These are phyloP conservation scores for Gracilariopsis chorda DNA, from an alignment of 23 red algal species.

Conservation along the genomic window DNA sequence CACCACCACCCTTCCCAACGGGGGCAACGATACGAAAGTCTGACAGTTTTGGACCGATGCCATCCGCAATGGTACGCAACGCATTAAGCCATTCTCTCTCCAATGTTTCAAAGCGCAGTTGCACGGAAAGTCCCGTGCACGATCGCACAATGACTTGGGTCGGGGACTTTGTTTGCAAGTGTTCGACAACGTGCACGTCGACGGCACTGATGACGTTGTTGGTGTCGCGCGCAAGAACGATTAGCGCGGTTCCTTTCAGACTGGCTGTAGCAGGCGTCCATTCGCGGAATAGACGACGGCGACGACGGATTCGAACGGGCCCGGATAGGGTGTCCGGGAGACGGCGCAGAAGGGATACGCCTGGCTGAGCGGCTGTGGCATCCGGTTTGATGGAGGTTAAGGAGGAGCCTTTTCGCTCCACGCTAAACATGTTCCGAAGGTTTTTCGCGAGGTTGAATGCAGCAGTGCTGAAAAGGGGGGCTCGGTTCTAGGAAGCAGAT, in stretches of 20 bases:
- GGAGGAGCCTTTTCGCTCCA: background rate
- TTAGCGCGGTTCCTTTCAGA: conserved; percentile 29
- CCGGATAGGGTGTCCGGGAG: conserved; percentile 13
- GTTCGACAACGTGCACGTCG: background rate
- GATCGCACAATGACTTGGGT: background rate
- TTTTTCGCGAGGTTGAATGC: background rate
- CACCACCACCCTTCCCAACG: conserved; percentile 79
- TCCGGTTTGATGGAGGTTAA: background rate
- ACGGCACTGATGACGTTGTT: background rate
- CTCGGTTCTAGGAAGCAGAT: too few species aligned
- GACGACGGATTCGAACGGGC: background rate
- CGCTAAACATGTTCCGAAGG: background rate
- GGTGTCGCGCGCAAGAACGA: background rate
- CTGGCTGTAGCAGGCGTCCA: background rate
- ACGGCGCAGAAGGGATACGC: conserved; percentile 11
- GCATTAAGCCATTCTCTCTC: background rate
- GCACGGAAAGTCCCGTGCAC: background rate
- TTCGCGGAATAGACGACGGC: background rate
- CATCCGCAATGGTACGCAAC: background rate
- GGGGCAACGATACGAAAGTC: conserved; percentile 64
- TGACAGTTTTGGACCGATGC: background rate
- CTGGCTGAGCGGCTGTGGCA: background rate
- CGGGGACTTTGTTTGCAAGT: background rate
- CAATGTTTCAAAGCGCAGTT: background rate
- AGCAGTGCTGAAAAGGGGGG: background rate